A percentile compares a stretch with the other conserved stretches of the same genome.
phyloP scores from a whole-genome alignment of 202 grass and related monocot species.

The Digitaria exilis region DNA sequence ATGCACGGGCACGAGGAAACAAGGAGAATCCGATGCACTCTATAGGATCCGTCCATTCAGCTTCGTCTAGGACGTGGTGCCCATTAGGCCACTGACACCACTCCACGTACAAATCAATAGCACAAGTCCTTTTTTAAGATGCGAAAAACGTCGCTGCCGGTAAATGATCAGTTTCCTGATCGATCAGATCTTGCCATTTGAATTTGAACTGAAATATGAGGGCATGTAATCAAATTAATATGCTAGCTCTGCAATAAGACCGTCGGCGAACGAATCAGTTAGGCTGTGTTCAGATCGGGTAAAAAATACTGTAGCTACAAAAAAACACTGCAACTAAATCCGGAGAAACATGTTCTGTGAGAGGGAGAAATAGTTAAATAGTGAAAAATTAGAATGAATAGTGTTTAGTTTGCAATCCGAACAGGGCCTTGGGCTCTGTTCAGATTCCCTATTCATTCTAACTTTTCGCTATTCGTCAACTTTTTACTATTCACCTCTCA shows the following conservation, averaged over 20 bases:
- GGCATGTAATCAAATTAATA: background rate
- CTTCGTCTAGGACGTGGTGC: background rate
- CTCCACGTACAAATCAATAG: background rate
- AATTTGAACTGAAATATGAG: background rate
- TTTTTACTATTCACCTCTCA: no score
- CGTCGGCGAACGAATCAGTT: no score
- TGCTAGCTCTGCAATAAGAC: background rate
- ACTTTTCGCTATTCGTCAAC: no score
- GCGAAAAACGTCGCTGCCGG: background rate
- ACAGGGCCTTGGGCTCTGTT: no score
- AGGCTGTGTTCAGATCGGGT: no score
- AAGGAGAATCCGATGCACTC: conserved; percentile 49
- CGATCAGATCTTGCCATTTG: conserved; percentile 1
- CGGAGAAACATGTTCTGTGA: no score
- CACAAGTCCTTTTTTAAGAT: background rate
- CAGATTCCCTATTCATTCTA: no score
- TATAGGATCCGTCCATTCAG: conserved; percentile 3
- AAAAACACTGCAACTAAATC: no score
- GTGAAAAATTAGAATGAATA: no score
- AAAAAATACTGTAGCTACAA: no score
- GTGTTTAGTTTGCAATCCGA: no score
- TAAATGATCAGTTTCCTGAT: background rate
- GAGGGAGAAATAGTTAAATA: no score
- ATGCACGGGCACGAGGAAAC: conserved; percentile 30
- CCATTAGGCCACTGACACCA: background rate